Base-by-base conservation (phyloP, 2,329 filamentous ascomycete species). In the Sporothrix pseudoabietina region DNA sequence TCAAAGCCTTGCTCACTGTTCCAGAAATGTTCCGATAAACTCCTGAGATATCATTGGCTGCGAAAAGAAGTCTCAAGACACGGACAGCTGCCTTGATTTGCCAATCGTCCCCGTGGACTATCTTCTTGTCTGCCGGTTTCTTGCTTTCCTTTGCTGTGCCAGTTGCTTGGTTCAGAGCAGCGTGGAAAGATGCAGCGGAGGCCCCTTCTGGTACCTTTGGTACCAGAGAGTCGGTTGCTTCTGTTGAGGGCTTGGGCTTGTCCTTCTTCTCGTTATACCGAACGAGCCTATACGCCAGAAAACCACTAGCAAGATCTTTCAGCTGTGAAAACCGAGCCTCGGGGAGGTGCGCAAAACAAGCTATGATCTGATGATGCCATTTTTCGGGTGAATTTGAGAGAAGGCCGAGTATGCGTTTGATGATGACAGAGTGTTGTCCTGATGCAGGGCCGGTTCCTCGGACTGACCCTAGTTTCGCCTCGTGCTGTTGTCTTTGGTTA, bases 371-470 rank as follows among this genome's bases (percentile, higher is more conserved):
- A 71, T 91, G 90, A 77, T 97, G 94, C 77, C 92, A 94, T 73
- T 91, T 87, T 73, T 89, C 88, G 0, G 93, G 87, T 14, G 92
- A 85, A 79, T 97, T 93, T 0, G 93, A 91, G 32, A 97, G 79
- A 10, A 97, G 83, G 0, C 94, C 94, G 35, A 97, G 81, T 54
- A 97, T 90, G 52, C 94, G 89, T 80, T 97, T 97, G 77, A 97
- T 88, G 71, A 97, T 91, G 4, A 91, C 92, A 2, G 92, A 94
- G 81, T 97, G 92, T 74, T 92, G 89, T 1, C 90, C 91, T 35
- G 88, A 84, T 12, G 85, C 79, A 8, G 82, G 85, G 0, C 84
- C 84, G 2, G 82, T 80, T 52, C 80, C 81, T 6, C 82, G 79
- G 2, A 73, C 63, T 3, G 75, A 44, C 6, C 72, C 72, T 8